phyloP scores from a whole-genome alignment of 257 asterid genomes.

The Cordia subcordata region DNA sequence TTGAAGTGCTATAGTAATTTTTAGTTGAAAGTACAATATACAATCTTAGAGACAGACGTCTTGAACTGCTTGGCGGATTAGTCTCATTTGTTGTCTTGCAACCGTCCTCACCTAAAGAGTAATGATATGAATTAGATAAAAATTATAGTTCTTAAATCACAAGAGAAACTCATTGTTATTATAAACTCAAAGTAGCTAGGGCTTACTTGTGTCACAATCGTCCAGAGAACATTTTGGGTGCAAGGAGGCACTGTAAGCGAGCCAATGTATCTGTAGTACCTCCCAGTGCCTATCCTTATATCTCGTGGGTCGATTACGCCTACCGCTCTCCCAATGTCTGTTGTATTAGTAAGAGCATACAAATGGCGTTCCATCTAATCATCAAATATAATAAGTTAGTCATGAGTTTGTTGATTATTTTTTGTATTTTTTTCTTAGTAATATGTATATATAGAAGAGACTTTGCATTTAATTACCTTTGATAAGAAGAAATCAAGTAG shows the following conservation, averaged over 20 bases:
- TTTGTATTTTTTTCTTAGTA: too few relatives aligned
- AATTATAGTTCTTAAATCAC: too few relatives aligned
- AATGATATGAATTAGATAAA: not conserved
- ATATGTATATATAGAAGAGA: too few relatives aligned
- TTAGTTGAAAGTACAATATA: too few relatives aligned
- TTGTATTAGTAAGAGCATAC: constrained; percentile 11
- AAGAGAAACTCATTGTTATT: too few relatives aligned
- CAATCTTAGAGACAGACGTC: constrained; percentile 26
- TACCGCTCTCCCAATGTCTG: constrained; percentile 17
- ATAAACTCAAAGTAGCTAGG: too few relatives aligned
- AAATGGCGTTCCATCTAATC: not conserved
- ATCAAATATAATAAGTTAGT: not conserved
- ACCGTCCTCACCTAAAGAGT: constrained; percentile 52
- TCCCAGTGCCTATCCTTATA: constrained; percentile 34
- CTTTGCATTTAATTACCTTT: constrained; percentile 7
- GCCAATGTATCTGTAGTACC: constrained; percentile 54
- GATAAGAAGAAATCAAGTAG: constrained; percentile 51
- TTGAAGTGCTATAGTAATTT: too few relatives aligned
- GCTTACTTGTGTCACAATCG: constrained; percentile 40
- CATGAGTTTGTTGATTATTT: not conserved
- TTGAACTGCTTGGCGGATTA: constrained; percentile 59
- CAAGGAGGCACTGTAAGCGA: constrained; percentile 75
- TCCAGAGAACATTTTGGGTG: constrained; percentile 50
- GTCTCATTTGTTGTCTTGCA: constrained; percentile 38
- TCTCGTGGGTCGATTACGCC: constrained; percentile 39